Evolutionary conservation across 352 stramenopile species (phyloP), one percentile per base, ranked within the genome.

Genomic region (Phytophthora rubi): DNA sequence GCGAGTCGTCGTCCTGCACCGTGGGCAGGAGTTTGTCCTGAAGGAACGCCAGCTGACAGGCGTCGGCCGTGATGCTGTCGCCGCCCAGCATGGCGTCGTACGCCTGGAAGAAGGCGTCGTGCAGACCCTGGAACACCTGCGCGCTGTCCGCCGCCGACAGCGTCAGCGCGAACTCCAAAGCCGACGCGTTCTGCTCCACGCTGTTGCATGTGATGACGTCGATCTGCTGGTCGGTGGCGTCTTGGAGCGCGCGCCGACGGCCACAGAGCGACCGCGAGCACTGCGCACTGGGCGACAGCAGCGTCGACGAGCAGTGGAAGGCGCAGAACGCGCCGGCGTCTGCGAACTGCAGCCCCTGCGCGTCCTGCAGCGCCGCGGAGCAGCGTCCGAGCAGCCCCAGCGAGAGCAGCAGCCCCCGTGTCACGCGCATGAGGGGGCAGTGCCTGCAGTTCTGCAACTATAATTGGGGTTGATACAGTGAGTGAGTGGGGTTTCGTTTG

Each of bases 61-160:
- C 85, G 32, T 91, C 83, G 37, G 74, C 65, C 16, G 66, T 87
- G 21, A 87, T 71, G 70, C 89, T 86, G 18, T 70, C 71, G 47
- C 82, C 88, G 8, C 69, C 69, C 53, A 93, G 23, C 79, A 92
- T 88, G 10, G 76, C 74, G 72, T 94, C 81, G 45, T 88, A 91
- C 28, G 83, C 85, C 9, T 63, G 47, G 70, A 91, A 91, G 56
- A 92, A 92, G 10, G 82, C 76, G 18, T 80, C 71, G 57, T 90
- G 73, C 59, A 92, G 90, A 32, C 72, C 77, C 18, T 59, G 62
- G 32, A 91, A 87, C 37, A 90, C 77, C 33, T 79, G 76, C 2
- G 65, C 68, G 2, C 69, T 75, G 15, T 79, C 47, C 44, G 59
- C 68, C 8, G 81, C 69, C 45, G 77, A 65, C 30, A 90, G 86